Conservation (phyloP, 2,329 filamentous ascomycete species). For the Penicillium verrucosum region DNA sequence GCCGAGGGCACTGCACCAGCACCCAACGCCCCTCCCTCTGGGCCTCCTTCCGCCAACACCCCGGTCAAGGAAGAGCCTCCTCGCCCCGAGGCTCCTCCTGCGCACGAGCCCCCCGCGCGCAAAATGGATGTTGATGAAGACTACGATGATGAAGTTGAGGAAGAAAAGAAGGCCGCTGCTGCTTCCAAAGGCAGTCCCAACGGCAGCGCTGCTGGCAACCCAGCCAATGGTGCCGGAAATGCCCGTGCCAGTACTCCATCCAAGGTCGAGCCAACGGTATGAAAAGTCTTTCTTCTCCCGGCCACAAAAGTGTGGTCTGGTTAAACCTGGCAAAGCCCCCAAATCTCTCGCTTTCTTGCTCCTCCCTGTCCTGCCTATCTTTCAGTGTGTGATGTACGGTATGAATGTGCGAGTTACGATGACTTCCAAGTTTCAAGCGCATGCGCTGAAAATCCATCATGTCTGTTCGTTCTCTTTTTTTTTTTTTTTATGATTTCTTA, state of each 20-base stretch:
- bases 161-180: constrained; percentile 58
- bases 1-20: constrained; percentile 44
- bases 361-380: constrained; percentile 20
- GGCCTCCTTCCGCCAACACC: constrained; percentile 48
- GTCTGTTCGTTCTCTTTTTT: constrained; percentile 21
- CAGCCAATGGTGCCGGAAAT: constrained; percentile 27
- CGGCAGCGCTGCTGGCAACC: constrained; percentile 29
- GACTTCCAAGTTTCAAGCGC: constrained; percentile 12
- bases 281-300: constrained; percentile 9
- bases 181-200: constrained; percentile 37
- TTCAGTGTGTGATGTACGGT: constrained; percentile 24
- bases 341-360: constrained; percentile 8
- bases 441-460: constrained; percentile 11
- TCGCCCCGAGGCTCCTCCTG: constrained; percentile 49
- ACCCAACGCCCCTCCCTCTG: constrained; percentile 44
- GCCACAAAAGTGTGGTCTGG: background rate
- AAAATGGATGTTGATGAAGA: constrained; percentile 98
- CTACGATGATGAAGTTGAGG: constrained; percentile 91
- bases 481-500: constrained; percentile 18
- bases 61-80: constrained; percentile 55
- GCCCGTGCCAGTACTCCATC: constrained; percentile 30
- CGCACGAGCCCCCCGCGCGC: constrained; percentile 78
- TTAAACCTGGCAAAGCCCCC: background rate
- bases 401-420: constrained; percentile 22
- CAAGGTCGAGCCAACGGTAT: constrained; percentile 32